Percentiles rank a stretch among this genome's conserved stretches.
Conservation (phyloP, 305 asterid species). For the Fraxinus greggii region DNA sequence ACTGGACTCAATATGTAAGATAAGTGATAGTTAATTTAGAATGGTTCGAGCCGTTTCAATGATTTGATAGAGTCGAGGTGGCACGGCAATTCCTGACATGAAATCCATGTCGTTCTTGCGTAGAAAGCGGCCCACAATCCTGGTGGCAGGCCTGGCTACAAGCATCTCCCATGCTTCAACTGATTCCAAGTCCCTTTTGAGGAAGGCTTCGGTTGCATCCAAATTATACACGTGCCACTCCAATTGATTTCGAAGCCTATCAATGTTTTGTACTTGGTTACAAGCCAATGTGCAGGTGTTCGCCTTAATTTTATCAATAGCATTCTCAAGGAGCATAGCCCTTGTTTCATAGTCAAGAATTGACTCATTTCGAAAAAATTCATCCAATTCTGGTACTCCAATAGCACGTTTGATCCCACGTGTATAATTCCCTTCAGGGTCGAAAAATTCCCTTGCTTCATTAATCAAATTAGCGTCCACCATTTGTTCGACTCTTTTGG, state of each 20-base stretch:
- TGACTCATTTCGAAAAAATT: constrained; percentile 35
- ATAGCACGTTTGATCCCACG: constrained; percentile 63
- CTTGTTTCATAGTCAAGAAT: constrained; percentile 1
- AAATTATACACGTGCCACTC: constrained; percentile 46
- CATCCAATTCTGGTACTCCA: constrained; percentile 68
- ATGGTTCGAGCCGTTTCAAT: not conserved
- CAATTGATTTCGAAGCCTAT: constrained; percentile 45
- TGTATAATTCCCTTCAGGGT: constrained; percentile 44
- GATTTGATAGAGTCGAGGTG: constrained; percentile 21
- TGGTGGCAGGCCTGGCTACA: constrained; percentile 51
- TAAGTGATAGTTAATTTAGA: not conserved
- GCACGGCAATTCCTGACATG: constrained; percentile 22
- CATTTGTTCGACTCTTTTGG: constrained; percentile 63
- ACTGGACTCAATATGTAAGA: not conserved
- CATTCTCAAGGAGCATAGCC: constrained; percentile 30
- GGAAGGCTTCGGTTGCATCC: constrained; percentile 69
- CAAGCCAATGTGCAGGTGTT: constrained; percentile 53
- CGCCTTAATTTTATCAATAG: constrained; percentile 47
- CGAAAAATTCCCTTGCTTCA: constrained; percentile 51
- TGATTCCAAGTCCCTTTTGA: constrained; percentile 35
- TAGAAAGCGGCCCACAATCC: constrained; percentile 44
- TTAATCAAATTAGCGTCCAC: constrained; percentile 52
- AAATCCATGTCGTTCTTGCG: constrained; percentile 27
- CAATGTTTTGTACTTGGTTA: constrained; percentile 50
- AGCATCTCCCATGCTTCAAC: constrained; percentile 56